These are phyloP conservation scores for Pichia sp. DNA, from an alignment of 1,139 yeast species.

Conservation along the genomic window DNA sequence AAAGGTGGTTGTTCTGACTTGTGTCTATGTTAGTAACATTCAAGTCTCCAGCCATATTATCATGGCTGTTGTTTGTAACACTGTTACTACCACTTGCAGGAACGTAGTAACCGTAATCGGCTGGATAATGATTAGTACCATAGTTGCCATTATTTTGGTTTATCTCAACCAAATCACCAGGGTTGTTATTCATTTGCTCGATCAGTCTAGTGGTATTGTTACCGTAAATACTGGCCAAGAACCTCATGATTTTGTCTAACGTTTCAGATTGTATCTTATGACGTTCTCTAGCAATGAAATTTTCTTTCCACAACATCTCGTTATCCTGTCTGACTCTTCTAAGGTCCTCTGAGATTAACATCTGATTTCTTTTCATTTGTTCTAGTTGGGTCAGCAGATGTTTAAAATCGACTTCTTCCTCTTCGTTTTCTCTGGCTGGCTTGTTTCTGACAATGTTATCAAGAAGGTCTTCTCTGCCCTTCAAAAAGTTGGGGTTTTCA, in stretches of 20 bases:
- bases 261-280: constrained; percentile 84
- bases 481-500: constrained; percentile 73
- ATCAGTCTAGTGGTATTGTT: constrained; percentile 48
- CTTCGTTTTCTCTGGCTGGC: constrained; percentile 39
- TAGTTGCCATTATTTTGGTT: constrained; percentile 4
- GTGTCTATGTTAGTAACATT: background rate
- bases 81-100: background rate
- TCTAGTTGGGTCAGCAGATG: constrained; percentile 69
- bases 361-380: constrained; percentile 69
- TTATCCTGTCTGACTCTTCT: constrained; percentile 81
- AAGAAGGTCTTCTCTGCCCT: constrained; percentile 46
- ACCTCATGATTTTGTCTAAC: constrained; percentile 79
- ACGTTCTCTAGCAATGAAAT: constrained; percentile 75
- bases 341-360: constrained; percentile 77
- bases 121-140: background rate
- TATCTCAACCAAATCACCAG: constrained; percentile 19
- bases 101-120: constrained; percentile 2
- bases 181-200: constrained; percentile 27
- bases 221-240: constrained; percentile 81
- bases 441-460: constrained; percentile 61
- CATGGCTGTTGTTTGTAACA: background rate
- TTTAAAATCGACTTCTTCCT: constrained; percentile 49
- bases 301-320: constrained; percentile 87
- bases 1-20: background rate
- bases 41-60: background rate